A percentile compares a stretch with the other conserved stretches of the same genome.
Conservation (phyloP, 2,329 filamentous ascomycete genomes). For the Trichoderma aggressivum region DNA sequence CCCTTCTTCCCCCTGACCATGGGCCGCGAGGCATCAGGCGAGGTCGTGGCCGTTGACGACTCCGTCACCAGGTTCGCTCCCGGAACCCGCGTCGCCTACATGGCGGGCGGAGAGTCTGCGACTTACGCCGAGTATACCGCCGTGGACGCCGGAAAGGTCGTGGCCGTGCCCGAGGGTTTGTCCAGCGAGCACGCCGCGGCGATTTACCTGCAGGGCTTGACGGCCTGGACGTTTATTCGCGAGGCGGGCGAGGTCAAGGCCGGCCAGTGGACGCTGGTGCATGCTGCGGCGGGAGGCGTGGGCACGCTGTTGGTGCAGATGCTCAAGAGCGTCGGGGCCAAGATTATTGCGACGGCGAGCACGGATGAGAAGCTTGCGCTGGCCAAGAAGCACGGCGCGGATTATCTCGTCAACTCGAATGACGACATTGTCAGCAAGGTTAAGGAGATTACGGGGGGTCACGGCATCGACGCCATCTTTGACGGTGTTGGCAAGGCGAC, state of each 20-base stretch:
- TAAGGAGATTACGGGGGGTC: constrained; percentile 65
- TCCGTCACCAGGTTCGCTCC: constrained; percentile 53
- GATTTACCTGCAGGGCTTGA: constrained; percentile 75
- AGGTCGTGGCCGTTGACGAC: constrained; percentile 59
- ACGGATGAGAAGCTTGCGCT: constrained; percentile 68
- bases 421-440: constrained; percentile 59
- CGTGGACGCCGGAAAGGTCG: constrained; percentile 50
- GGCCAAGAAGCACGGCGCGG: constrained; percentile 67
- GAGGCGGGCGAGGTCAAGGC: constrained; percentile 73
- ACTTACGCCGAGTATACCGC: constrained; percentile 57
- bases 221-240: constrained; percentile 73
- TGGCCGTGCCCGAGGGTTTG: constrained; percentile 63
- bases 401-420: constrained; percentile 66
- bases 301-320: constrained; percentile 74
- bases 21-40: constrained; percentile 75
- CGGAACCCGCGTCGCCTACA: constrained; percentile 71
- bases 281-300: constrained; percentile 82
- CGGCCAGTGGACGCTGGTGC: constrained; percentile 79
- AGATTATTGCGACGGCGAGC: constrained; percentile 75
- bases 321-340: constrained; percentile 67
- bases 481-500: constrained; percentile 84
- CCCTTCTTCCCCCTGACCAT: constrained; percentile 68
- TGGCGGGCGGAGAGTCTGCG: constrained; percentile 40
- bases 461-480: constrained; percentile 74
- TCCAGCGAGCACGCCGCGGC: constrained; percentile 63